Evolutionary conservation across 2,329 filamentous ascomycete species (phyloP), one percentile per base, ranked within the genome.

Genomic region (Aspergillus viridinutans): DNA sequence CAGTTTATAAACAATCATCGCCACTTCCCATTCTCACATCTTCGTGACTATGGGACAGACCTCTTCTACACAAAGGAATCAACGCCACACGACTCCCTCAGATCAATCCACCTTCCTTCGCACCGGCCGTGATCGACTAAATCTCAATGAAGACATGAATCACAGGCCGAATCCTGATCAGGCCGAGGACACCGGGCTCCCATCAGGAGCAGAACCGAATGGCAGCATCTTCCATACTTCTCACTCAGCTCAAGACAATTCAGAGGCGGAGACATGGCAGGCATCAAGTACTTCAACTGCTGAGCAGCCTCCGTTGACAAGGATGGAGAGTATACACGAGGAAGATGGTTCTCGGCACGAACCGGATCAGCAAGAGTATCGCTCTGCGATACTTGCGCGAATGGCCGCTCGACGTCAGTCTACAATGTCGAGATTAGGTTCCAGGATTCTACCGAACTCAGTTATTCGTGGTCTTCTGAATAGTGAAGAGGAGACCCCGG

Each of bases 391-490:
- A 32, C 58, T 75, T 61, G 56, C 72, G 61, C 63, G 70, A 56
- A 64, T 76, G 58, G 69, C 72, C 53, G 66, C 72, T 35, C 72
- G 75, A 61, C 71, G 76, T 57, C 76, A 76, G 58, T 79, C 78
- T 4, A 73, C 77, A 14, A 77, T 81, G 73, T 80, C 78, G 52
- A 70, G 78, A 42, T 65, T 81, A 47, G 76, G 78, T 14, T 79
- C 78, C 21, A 72, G 77, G 58, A 71, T 81, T 28, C 61, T 80
- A n/a, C 78, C 78, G 38, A 76, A 78, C 56, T 74, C 74, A 12
- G 75, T 78, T 17, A 74, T 75, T 26, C 72, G 76, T 54, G 74
- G 74, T 4, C 67, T 79, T 29, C 67, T 78, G 8, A 78, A 67
- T 57, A 78, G 76, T 56, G 73, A 77, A 59, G 76, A 78, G 58